Evolutionary conservation across 495 filamentous ascomycete species (phyloP).

Genomic region (Xylaria telfairii): DNA sequence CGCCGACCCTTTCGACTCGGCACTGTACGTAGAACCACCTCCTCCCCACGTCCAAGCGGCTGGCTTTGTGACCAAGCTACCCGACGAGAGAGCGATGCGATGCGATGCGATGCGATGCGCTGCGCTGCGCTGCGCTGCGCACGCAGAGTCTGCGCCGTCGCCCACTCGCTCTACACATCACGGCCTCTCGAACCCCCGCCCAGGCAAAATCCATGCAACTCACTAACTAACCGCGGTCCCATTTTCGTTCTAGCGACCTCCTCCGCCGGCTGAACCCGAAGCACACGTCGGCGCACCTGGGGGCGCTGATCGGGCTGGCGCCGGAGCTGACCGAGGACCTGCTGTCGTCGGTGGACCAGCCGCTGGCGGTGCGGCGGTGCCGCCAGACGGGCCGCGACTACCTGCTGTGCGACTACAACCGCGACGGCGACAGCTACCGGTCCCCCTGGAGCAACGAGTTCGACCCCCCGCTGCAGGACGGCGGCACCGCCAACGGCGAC

Average conservation of each 20-base stretch:
- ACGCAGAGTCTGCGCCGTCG: no score
- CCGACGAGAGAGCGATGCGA: background rate
- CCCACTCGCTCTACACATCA: no score
- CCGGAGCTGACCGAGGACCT: constrained; percentile 96
- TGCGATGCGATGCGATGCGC: no score
- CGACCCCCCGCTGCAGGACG: constrained; percentile 74
- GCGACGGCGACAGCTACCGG: constrained; percentile 95
- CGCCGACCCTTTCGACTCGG: constrained; percentile 75
- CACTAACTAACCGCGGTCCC: background rate
- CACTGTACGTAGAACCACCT: constrained; percentile 66
- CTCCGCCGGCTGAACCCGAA: constrained; percentile 97
- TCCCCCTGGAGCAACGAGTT: constrained; percentile 99
- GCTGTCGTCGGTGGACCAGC: constrained; percentile 95
- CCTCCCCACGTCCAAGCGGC: no score
- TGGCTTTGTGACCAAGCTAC: no score
- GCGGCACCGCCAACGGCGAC: constrained; percentile 30
- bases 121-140: no score
- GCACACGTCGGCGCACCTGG: constrained; percentile 83
- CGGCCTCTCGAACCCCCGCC: no score
- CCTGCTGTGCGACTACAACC: constrained; percentile 99
- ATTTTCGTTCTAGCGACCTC: constrained; percentile 72
- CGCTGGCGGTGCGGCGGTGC: constrained; percentile 85
- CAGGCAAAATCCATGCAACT: background rate
- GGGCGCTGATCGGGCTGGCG: constrained; percentile 80
- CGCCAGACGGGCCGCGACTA: constrained; percentile 90